Evolutionary conservation across 2,329 filamentous ascomycete species (phyloP).

Genomic region (Decorospora gaudefroyi): DNA sequence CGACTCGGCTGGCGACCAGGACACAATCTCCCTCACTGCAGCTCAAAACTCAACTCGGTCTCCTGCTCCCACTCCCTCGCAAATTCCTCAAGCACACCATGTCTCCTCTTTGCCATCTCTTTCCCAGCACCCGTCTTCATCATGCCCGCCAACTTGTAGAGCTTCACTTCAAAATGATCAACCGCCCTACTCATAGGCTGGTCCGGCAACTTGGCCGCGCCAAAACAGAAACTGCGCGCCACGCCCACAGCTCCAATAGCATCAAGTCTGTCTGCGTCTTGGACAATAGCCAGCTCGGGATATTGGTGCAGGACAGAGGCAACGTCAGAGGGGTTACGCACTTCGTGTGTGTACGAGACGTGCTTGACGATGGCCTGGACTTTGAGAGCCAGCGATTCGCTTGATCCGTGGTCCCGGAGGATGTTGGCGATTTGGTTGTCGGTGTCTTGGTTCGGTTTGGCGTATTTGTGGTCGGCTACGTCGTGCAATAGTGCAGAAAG

Average conservation of each 20-base stretch:
- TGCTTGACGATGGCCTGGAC: constrained; percentile 74
- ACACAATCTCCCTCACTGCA: constrained; percentile 5
- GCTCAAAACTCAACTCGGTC: constrained; percentile 19
- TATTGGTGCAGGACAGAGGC: constrained; percentile 63
- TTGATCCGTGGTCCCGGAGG: constrained; percentile 62
- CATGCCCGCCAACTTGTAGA: constrained; percentile 39
- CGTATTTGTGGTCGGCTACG: constrained; percentile 84
- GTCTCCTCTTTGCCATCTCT: constrained; percentile 23
- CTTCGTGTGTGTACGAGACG: constrained; percentile 78
- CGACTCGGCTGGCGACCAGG: not conserved
- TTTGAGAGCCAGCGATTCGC: constrained; percentile 61
- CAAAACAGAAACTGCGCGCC: constrained; percentile 75
- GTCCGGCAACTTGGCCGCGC: constrained; percentile 55
- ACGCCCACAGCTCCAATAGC: constrained; percentile 86
- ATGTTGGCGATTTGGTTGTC: constrained; percentile 61
- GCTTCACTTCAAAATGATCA: constrained; percentile 46
- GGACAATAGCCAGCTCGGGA: constrained; percentile 81
- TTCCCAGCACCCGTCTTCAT: constrained; percentile 45
- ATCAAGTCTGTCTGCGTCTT: constrained; percentile 92
- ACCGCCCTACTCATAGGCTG: constrained; percentile 36
- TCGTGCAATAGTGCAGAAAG: constrained; percentile 73
- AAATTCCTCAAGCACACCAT: constrained; percentile 21
- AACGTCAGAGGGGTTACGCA: constrained; percentile 65
- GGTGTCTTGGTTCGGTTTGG: constrained; percentile 58
- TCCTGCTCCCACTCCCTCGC: constrained; percentile 23